These are phyloP conservation scores for Mallotus japonicus DNA, from an alignment of 441 rosid species.

Conservation along the genomic window DNA sequence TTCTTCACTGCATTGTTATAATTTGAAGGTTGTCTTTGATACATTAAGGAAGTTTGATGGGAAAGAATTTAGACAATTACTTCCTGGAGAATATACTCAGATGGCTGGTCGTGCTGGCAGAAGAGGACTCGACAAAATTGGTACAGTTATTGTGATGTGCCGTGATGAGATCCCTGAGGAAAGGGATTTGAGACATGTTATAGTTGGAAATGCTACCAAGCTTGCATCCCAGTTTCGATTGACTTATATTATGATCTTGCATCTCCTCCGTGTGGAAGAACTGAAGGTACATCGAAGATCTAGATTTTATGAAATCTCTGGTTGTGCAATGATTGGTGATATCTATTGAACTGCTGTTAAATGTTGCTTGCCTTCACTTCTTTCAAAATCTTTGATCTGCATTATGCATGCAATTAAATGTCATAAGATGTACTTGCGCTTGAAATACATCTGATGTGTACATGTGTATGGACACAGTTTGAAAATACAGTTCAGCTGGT, in stretches of 20 bases:
- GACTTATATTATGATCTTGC: constrained; percentile 95
- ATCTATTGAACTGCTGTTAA: constrained; percentile 8
- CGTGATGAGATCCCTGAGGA: constrained; percentile 94
- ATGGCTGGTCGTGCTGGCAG: constrained; percentile 99
- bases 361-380: constrained; percentile 9
- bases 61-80: constrained; percentile 78
- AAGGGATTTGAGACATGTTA: constrained; percentile 51
- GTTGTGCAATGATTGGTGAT: constrained; percentile 8
- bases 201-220: constrained; percentile 86
- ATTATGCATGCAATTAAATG: neutral
- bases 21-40: constrained; percentile 87
- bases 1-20: constrained; percentile 10
- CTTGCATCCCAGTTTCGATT: constrained; percentile 93
- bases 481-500: neutral
- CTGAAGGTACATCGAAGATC: constrained; percentile 61
- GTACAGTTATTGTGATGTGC: constrained; percentile 92
- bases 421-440: neutral
- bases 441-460: neutral
- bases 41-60: constrained; percentile 94
- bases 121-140: constrained; percentile 95
- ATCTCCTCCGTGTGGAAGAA: constrained; percentile 98
- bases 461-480: neutral
- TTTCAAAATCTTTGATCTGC: neutral
- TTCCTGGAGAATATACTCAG: constrained; percentile 99
- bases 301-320: constrained; percentile 3